phyloP scores from a whole-genome alignment of 495 filamentous ascomycete species.

The Aspergillus heteromorphus region DNA sequence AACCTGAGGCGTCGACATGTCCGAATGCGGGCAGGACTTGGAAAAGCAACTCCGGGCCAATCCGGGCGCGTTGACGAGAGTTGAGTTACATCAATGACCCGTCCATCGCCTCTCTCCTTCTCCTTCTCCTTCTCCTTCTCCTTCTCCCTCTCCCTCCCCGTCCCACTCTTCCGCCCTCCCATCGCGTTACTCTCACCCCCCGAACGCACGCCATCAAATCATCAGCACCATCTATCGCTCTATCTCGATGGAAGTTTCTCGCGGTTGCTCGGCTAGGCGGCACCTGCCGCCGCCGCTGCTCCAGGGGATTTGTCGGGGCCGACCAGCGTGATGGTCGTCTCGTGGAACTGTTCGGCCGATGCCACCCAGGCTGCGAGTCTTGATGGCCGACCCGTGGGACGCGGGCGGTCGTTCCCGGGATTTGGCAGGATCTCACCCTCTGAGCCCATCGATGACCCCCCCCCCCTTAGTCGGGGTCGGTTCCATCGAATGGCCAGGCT shows the following conservation, averaged over 20 bases:
- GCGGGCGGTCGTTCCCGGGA: constrained; percentile 4
- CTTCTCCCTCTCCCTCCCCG: background rate
- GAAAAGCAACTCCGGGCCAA: background rate
- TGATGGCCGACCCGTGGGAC: background rate
- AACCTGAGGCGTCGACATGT: background rate
- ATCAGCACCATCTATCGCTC: too few species aligned
- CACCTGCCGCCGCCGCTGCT: too few species aligned
- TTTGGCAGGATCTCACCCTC: background rate
- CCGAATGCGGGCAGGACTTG: background rate
- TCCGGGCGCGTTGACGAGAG: background rate
- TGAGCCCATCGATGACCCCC: constrained; percentile 7
- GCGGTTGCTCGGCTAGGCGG: too few species aligned
- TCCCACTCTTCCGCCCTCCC: background rate
- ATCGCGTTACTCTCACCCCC: too few species aligned
- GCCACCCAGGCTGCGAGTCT: background rate
- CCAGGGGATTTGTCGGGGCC: background rate
- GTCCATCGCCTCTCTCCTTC: background rate
- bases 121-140: background rate
- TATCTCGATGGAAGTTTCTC: too few species aligned
- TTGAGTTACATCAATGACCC: background rate
- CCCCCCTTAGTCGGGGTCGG: constrained; percentile 4
- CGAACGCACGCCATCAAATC: too few species aligned
- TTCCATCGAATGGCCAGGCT: background rate
- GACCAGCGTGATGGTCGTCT: too few species aligned
- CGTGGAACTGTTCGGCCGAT: background rate